Base-by-base conservation (phyloP, 2,329 filamentous ascomycete genomes). In the Spiromastix sp. region DNA sequence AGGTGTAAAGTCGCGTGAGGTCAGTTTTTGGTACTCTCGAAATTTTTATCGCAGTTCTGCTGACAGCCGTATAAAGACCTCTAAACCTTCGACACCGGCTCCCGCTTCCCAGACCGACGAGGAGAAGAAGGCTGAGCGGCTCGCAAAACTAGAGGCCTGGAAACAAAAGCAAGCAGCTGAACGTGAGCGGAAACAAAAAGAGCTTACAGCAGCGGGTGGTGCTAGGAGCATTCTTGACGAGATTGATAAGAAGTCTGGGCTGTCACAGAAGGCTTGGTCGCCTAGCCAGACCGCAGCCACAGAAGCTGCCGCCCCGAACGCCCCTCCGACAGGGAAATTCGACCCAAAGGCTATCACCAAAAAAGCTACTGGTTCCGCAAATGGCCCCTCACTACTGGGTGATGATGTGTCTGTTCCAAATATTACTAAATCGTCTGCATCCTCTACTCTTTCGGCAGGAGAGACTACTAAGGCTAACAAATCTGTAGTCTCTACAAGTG, bases 71-170 rank as follows among this genome's bases (percentile, higher is more conserved):
- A 20, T 44, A 34, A 64, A 81, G 74, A 51, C 61, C 42, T 66
- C 68, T 35, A 79, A 77, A 51, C 58, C 67, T 29, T 56, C 68
- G 26, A 59, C 61, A 6, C 56, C 57, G 15, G 42, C 48, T 10
- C 44, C 36, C 7, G 54, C 68, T 35, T 60, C 66, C 29, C 77
- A 77, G 49, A 68, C 74, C 19, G 82, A 85, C 49, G 74, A 76
- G 42, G 78, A 85, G 32, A 85, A 82, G 53, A 85, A 87, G 56
- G 81, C 80, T 32, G 83, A 89, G 57, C 71, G 83, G 43, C 68
- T 86, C 28, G 84, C 84, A 18, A 87, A 85, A 54, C 63, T 93
- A 18, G 84, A 89, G 56, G 83, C 84, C 38, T 94, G 86, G 87
- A 94, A 94, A 63, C 82, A 85, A 60, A 89, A 87, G 61, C 80